A percentile compares a stretch with the other conserved stretches of the same genome.
Conservation (phyloP, 768 basidiomycete species). For the Dacryopinax spathularia region DNA sequence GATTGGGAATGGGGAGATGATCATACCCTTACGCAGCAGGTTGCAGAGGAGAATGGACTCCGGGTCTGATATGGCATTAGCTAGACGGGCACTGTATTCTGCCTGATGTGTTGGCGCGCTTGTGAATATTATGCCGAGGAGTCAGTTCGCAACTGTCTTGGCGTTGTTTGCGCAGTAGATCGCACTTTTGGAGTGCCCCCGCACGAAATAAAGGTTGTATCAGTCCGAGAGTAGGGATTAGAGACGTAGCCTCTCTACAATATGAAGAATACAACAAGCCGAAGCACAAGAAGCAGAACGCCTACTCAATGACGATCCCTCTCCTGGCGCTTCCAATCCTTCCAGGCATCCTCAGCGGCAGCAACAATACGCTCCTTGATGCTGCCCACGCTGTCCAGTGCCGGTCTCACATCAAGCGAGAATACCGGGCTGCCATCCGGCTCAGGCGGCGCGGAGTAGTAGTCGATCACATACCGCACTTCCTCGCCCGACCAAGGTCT, state of each 20-base stretch:
- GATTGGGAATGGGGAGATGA: no score
- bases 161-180: no score
- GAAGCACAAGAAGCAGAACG: not conserved
- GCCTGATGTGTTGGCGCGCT: no score
- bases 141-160: no score
- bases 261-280: not conserved
- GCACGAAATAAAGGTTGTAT: no score
- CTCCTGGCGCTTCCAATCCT: not conserved
- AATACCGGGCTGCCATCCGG: slow-evolving; percentile 89
- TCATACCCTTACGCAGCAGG: no score
- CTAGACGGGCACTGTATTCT: no score
- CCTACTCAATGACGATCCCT: not conserved
- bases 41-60: no score
- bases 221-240: slow-evolving; percentile 3
- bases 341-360: slow-evolving; percentile 58
- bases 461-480: slow-evolving; percentile 94
- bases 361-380: slow-evolving; percentile 56
- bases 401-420: slow-evolving; percentile 87
- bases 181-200: no score
- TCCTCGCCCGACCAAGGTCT: slow-evolving; percentile 65
- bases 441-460: slow-evolving; percentile 85
- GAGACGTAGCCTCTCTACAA: not conserved
- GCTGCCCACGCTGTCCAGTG: slow-evolving; percentile 71
- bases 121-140: no score
- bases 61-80: no score